Conservation (phyloP, 805 yeast genomes). For the Priceomyces medius region DNA sequence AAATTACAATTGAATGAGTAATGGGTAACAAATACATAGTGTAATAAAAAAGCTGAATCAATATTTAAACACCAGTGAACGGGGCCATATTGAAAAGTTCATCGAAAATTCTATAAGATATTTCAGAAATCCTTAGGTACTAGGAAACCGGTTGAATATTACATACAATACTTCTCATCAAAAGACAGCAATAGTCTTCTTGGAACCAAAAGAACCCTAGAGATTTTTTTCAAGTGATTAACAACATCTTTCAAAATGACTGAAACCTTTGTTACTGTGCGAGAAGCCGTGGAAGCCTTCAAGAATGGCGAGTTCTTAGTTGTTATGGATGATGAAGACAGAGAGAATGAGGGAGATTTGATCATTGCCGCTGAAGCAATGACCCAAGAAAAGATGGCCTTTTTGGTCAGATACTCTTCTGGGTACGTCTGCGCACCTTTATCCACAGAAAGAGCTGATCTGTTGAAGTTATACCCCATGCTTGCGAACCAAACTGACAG, state of each 20-base stretch:
- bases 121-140: background rate
- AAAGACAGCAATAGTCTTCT: too few species aligned
- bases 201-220: too few species aligned
- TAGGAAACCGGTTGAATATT: background rate
- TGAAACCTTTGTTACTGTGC: slow-evolving; percentile 49
- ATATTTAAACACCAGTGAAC: background rate
- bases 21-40: background rate
- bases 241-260: slow-evolving; percentile 6
- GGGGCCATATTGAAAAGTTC: background rate
- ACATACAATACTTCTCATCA: too few species aligned
- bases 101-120: background rate
- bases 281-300: slow-evolving; percentile 72
- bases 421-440: slow-evolving; percentile 96
- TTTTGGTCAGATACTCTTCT: slow-evolving; percentile 78
- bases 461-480: slow-evolving; percentile 79
- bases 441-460: slow-evolving; percentile 73
- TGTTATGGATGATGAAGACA: slow-evolving; percentile 94
- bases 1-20: background rate
- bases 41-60: background rate
- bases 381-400: slow-evolving; percentile 89
- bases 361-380: slow-evolving; percentile 85
- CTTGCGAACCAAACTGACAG: slow-evolving; percentile 63
- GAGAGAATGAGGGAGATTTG: slow-evolving; percentile 97
- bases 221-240: too few species aligned
- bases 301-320: slow-evolving; percentile 78